Percentiles rank a stretch among this genome's conserved stretches.
phyloP scores from a whole-genome alignment of 805 yeast genomes.

The Ogataea polymorpha region DNA sequence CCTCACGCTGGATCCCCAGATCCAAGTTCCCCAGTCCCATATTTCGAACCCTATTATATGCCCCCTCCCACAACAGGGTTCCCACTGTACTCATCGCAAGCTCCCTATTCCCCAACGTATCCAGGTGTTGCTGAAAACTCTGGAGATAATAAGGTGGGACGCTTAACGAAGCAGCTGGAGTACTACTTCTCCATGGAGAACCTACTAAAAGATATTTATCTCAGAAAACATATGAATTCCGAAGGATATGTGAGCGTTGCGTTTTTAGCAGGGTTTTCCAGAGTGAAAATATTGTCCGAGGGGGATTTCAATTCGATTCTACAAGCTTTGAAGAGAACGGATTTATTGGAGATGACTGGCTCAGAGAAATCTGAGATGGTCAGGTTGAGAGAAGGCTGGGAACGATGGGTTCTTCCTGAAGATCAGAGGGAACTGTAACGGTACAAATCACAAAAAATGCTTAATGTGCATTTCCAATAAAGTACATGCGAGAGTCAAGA shows the following conservation, averaged over 20 bases:
- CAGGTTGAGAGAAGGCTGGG: constrained; percentile 56
- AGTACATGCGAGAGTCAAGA: constrained; percentile 3
- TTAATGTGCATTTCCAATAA: constrained; percentile 1
- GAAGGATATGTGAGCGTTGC: constrained; percentile 65
- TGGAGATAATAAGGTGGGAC: constrained; percentile 14
- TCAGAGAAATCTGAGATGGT: constrained; percentile 40
- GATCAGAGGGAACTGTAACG: constrained; percentile 27
- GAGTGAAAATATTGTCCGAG: constrained; percentile 57
- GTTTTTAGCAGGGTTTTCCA: constrained; percentile 63
- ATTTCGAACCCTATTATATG: constrained; percentile 14
- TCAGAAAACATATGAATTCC: constrained; percentile 72
- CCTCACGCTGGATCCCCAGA: constrained; percentile 12
- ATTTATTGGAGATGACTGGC: constrained; percentile 30
- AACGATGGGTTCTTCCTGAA: constrained; percentile 65
- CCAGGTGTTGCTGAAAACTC: not conserved
- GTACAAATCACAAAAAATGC: not conserved
- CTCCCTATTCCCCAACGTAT: constrained; percentile 1
- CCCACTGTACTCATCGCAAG: constrained; percentile 8
- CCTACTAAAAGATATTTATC: constrained; percentile 73
- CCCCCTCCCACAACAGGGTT: constrained; percentile 10
- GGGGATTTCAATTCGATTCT: constrained; percentile 46
- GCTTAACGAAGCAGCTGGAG: constrained; percentile 55
- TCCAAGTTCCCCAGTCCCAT: constrained; percentile 9
- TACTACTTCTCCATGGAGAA: constrained; percentile 89
- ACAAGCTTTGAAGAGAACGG: constrained; percentile 29